Conservation (phyloP, 805 yeast species). For the Ogataea pignaliae region DNA sequence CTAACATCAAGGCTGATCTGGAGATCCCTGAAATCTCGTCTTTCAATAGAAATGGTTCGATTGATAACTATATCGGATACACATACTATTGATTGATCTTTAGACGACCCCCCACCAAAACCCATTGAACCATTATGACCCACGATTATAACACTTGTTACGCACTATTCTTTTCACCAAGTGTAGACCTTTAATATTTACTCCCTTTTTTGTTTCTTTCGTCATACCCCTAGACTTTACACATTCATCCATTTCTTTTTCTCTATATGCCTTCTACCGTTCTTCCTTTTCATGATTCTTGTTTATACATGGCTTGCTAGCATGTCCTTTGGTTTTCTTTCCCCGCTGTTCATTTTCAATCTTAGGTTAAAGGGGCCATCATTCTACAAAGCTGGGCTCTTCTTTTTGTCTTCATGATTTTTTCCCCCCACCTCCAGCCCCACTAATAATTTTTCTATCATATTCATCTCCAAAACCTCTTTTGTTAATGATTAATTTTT, state of each 20-base stretch:
- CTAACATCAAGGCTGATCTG: slow-evolving; percentile 34
- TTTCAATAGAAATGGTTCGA: slow-evolving; percentile 28
- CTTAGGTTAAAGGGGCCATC: no score
- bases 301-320: background rate
- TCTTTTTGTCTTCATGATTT: no score
- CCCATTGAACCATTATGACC: no score
- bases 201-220: background rate
- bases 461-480: no score
- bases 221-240: background rate
- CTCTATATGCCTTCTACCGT: background rate
- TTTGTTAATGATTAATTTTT: no score
- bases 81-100: slow-evolving; percentile 17
- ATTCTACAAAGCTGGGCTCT: no score
- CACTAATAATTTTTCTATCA: no score
- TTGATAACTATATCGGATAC: slow-evolving; percentile 26
- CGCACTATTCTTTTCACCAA: background rate
- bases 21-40: slow-evolving; percentile 37
- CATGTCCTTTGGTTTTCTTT: no score
- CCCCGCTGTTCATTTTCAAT: no score
- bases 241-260: background rate
- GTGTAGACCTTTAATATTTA: background rate
- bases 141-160: background rate
- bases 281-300: background rate
- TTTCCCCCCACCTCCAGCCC: no score
- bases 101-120: background rate